Percentiles rank a stretch among this genome's conserved stretches.
Evolutionary conservation across 805 yeast genomes (phyloP).

Genomic region (Schizosaccharomyces osmophilus): DNA sequence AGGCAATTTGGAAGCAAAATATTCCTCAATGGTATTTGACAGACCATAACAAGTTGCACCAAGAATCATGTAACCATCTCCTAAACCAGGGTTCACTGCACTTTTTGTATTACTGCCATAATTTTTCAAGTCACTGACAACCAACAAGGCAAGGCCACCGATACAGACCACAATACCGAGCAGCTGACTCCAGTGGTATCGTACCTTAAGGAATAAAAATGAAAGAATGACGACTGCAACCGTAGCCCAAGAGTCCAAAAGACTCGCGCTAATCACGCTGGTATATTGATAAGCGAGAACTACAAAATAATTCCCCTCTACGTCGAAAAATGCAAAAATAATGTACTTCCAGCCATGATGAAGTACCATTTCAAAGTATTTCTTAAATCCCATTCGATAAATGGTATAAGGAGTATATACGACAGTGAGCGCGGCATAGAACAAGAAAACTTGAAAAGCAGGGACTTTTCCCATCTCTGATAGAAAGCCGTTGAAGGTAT

Average conservation of each 20-base stretch:
- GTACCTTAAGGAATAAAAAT: constrained; percentile 19
- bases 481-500: constrained; percentile 20
- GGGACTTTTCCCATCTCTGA: constrained; percentile 19
- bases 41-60: constrained; percentile 23
- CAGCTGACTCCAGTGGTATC: constrained; percentile 23
- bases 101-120: constrained; percentile 16
- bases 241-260: constrained; percentile 23
- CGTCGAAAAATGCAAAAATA: constrained; percentile 21
- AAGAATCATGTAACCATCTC: constrained; percentile 20
- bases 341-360: constrained; percentile 22
- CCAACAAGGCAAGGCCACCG: constrained; percentile 20
- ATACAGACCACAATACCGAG: constrained; percentile 18
- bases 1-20: constrained; percentile 21
- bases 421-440: constrained; percentile 17
- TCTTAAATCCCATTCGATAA: constrained; percentile 17
- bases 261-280: constrained; percentile 19
- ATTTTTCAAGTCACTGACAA: constrained; percentile 19
- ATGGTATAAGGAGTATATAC: constrained; percentile 19
- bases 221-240: constrained; percentile 21
- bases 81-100: constrained; percentile 20
- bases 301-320: constrained; percentile 22
- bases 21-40: constrained; percentile 22
- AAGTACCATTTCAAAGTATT: constrained; percentile 13
- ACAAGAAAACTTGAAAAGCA: constrained; percentile 21
- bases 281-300: constrained; percentile 22